phyloP scores from a whole-genome alignment of 139 green algal species.

The Haematococcus lacustris region DNA sequence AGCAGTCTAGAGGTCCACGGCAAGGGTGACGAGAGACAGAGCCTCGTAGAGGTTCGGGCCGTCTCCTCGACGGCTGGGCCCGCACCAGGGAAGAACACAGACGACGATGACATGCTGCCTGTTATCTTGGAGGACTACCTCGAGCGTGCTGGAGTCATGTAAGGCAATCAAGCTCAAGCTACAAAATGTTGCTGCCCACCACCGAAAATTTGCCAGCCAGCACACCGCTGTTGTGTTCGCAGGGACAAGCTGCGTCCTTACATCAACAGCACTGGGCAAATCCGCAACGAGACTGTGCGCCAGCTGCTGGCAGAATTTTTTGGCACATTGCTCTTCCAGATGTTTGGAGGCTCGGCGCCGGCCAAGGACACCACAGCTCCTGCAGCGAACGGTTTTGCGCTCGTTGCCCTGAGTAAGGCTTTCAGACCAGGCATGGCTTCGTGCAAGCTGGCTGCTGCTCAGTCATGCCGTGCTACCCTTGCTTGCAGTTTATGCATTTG shows the following conservation, averaged over 20 bases:
- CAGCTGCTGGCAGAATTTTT: conserved; percentile 48
- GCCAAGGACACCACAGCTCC: conserved; percentile 45
- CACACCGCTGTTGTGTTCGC: conserved; percentile 8
- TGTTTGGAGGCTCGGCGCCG: conserved; percentile 50
- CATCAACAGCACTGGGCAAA: conserved; percentile 36
- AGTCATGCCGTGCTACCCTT: too few relatives aligned
- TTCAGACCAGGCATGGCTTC: too few relatives aligned
- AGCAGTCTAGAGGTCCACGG: too few relatives aligned
- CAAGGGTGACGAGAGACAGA: too few relatives aligned
- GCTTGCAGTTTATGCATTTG: conserved; percentile 67
- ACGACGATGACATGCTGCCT: conserved; percentile 38
- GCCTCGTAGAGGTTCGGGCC: too few relatives aligned
- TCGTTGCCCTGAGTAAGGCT: conserved; percentile 44
- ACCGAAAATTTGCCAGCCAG: not conserved
- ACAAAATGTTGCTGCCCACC: too few relatives aligned
- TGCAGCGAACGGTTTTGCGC: conserved; percentile 49
- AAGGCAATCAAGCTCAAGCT: too few relatives aligned
- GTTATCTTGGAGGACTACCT: conserved; percentile 47
- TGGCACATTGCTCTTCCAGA: conserved; percentile 49
- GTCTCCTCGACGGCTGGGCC: too few relatives aligned
- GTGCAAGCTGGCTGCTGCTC: too few relatives aligned
- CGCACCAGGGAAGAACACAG: conserved; percentile 15
- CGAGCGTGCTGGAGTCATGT: conserved; percentile 40
- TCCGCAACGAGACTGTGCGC: conserved; percentile 32
- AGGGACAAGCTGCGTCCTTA: conserved; percentile 39